These are phyloP conservation scores for Talaromyces sp. DNA, from an alignment of 2,329 filamentous ascomycete species.

Conservation along the genomic window DNA sequence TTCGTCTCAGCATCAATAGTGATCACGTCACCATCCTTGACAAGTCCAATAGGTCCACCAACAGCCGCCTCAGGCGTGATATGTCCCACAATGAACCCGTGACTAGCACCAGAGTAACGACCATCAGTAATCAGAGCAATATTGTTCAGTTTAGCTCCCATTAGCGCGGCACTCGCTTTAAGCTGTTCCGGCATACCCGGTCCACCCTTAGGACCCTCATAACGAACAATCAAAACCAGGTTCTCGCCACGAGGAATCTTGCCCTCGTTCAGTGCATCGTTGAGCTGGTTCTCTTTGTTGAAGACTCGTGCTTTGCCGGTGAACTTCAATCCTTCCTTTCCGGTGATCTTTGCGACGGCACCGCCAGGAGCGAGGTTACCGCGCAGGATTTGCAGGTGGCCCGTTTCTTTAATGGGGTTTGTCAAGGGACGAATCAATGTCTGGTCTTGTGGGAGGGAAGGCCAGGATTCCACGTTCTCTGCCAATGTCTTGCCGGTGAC, in stretches of 20 bases:
- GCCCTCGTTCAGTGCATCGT: conserved; percentile 71
- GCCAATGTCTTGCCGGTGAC: conserved; percentile 83
- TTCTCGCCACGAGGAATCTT: conserved; percentile 75
- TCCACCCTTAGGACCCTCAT: conserved; percentile 90
- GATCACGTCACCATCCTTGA: conserved; percentile 77
- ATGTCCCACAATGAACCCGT: conserved; percentile 93
- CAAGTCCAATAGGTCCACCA: conserved; percentile 84
- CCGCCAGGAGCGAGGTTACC: conserved; percentile 88
- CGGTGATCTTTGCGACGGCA: conserved; percentile 93
- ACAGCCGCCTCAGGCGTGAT: conserved; percentile 88
- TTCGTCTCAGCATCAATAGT: conserved; percentile 85
- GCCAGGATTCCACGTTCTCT: conserved; percentile 77
- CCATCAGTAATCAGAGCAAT: conserved; percentile 92
- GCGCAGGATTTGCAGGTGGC: conserved; percentile 84
- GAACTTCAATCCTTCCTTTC: conserved; percentile 86
- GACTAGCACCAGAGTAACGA: conserved; percentile 81
- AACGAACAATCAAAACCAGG: conserved; percentile 85
- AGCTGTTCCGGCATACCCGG: conserved; percentile 97
- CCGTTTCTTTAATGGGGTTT: conserved; percentile 82
- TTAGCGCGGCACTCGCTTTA: conserved; percentile 83
- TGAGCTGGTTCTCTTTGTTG: conserved; percentile 79
- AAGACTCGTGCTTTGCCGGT: conserved; percentile 81
- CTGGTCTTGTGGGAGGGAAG: conserved; percentile 76
- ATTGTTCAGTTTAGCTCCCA: conserved; percentile 86
- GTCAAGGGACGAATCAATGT: conserved; percentile 77